Conservation (phyloP, 1,284 basidiomycete species). For the Boletus semigastroideus region DNA sequence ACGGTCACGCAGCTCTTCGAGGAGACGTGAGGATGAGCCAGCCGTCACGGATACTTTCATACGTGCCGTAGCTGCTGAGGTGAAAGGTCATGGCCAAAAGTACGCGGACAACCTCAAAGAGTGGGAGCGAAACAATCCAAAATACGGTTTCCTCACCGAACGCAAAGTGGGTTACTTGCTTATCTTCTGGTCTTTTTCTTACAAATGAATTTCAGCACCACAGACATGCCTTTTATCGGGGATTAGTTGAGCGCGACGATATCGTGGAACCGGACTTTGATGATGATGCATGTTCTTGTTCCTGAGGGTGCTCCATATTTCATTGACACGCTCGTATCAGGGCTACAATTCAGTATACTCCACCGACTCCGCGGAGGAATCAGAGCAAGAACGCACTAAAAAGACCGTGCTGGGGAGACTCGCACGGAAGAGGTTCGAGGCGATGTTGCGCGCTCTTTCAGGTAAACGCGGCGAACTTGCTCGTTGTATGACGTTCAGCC, state of each 20-base stretch:
- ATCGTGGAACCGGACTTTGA: slow-evolving; percentile 69
- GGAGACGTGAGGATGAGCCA: slow-evolving; percentile 46
- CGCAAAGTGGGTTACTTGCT: slow-evolving; percentile 52
- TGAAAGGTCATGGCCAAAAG: slow-evolving; percentile 75
- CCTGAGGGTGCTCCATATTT: neutral
- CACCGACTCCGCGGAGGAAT: slow-evolving; percentile 93
- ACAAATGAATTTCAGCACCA: slow-evolving; percentile 57
- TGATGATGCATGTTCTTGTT: slow-evolving; percentile 65
- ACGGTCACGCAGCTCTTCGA: slow-evolving; percentile 38
- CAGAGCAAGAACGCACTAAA: slow-evolving; percentile 76
- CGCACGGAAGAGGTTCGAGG: slow-evolving; percentile 81
- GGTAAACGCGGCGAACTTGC: slow-evolving; percentile 91
- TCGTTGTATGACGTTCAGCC: slow-evolving; percentile 91
- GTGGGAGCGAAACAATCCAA: slow-evolving; percentile 77
- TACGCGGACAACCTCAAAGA: slow-evolving; percentile 79
- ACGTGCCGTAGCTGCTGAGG: slow-evolving; percentile 79
- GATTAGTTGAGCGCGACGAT: slow-evolving; percentile 67
- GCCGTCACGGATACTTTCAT: slow-evolving; percentile 81
- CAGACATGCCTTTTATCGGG: slow-evolving; percentile 78
- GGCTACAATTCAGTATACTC: slow-evolving; percentile 92
- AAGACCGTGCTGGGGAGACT: slow-evolving; percentile 77
- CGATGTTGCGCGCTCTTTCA: slow-evolving; percentile 84
- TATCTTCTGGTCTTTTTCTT: slow-evolving; percentile 1
- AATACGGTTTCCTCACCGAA: slow-evolving; percentile 78
- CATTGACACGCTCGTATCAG: slow-evolving; percentile 39